Evolutionary conservation across 768 basidiomycete genomes (phyloP), one percentile per base, ranked within the genome.

Genomic region (Trametes gibbosa): DNA sequence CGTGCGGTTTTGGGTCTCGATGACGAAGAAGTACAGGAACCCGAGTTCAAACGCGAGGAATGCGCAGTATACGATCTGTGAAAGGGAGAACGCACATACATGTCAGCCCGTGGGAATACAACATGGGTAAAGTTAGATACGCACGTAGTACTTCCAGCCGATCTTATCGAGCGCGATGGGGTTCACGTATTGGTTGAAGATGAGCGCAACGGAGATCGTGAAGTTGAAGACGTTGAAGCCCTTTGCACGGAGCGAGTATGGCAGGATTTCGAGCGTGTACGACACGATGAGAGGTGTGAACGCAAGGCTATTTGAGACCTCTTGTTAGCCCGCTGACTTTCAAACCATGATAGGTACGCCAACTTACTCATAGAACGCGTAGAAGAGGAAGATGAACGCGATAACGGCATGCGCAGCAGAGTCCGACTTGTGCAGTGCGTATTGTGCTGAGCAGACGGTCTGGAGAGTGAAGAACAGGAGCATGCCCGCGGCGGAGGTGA

Each of bases 161-260:
- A 92, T 75, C 37, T 68, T 57, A 5, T 78, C 78, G 42, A 92
- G 76, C 34, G 89, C 90, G 70, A 91, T 81, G 35, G 90, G 92
- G 77, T 93, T 93, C 71, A 87, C 84, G 68, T 92, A 91, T 74
- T 92, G 91, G 71, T 92, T 93, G 75, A 95, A 91, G 72, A 95
- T 89, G 65, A 94, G 84, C 6, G 91, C 81, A 55, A 87, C 64
- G 13, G 89, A 90, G 70, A 91, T 83, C 58, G 82, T 75, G 70
- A 94, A 88, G 74, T 84, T 89, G 79, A 93, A 90, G 55, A 93
- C 67, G 63, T 81, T 88, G 77, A 91, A 86, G 53, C 92, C 90
- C 78, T 92, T 94, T 64, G 91, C 91, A 71, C 92, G 91, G 56
- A 95, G 77, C 29, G 77, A 74, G 76, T 81, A 93, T 5, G 92